Conservation (phyloP, 306 rosid genomes). For the Begonia peltatifolia region DNA sequence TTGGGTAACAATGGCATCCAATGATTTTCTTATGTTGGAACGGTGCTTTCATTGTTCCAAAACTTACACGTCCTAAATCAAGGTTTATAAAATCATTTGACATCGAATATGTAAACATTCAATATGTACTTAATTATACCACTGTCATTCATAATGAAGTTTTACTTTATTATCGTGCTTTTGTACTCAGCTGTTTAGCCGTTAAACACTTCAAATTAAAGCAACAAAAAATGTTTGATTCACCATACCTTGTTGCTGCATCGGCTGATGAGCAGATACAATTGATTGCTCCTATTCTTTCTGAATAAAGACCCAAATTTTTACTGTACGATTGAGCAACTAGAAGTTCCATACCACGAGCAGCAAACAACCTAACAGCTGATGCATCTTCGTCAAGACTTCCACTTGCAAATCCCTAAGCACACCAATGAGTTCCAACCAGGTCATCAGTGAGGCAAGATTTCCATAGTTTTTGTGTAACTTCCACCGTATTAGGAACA, state of each 20-base stretch:
- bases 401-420: slow-evolving; percentile 98
- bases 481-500: too few species aligned
- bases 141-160: too few species aligned
- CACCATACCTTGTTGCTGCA: slow-evolving; percentile 62
- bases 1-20: too few species aligned
- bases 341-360: slow-evolving; percentile 82
- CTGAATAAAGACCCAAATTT: slow-evolving; percentile 95
- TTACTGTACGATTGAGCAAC: slow-evolving; percentile 97
- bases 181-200: too few species aligned
- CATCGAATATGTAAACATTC: too few species aligned
- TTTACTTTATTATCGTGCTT: too few species aligned
- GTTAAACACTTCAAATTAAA: not conserved
- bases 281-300: slow-evolving; percentile 95
- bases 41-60: too few species aligned
- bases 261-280: slow-evolving; percentile 70
- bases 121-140: too few species aligned
- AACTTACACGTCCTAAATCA: too few species aligned
- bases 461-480: not conserved
- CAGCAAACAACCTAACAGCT: slow-evolving; percentile 79
- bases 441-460: not conserved
- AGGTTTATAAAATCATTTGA: too few species aligned
- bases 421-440: slow-evolving; percentile 9
- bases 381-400: slow-evolving; percentile 87
- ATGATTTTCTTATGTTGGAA: too few species aligned
- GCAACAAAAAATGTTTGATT: not conserved